phyloP scores from a whole-genome alignment of 108 stramenopile species.

The Cyclotella distinguenda region DNA sequence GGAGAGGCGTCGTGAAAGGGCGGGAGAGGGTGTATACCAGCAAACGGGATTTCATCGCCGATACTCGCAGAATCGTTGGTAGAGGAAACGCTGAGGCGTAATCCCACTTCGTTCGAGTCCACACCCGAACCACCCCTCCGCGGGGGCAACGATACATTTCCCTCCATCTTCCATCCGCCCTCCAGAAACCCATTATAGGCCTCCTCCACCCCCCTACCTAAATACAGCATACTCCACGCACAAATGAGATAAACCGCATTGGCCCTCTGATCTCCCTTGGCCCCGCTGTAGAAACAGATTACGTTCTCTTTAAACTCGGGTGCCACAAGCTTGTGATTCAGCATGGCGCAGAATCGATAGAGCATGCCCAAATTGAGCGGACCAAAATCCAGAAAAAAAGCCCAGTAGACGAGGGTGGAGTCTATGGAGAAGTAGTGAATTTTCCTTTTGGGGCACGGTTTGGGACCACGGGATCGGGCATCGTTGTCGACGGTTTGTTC shows the following conservation, averaged over 20 bases:
- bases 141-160: conserved; percentile 20
- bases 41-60: conserved; percentile 23
- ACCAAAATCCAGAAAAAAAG: conserved; percentile 99
- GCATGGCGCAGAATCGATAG: conserved; percentile 86
- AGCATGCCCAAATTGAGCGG: conserved; percentile 96
- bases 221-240: conserved; percentile 90
- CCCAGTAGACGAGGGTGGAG: conserved; percentile 95
- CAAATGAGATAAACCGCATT: conserved; percentile 91
- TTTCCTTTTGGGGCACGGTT: conserved; percentile 1
- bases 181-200: conserved; percentile 55
- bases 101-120: neutral
- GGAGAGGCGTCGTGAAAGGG: conserved; percentile 99
- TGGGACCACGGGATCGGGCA: neutral
- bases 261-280: conserved; percentile 77
- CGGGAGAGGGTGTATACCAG: conserved; percentile 67
- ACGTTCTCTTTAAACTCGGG: conserved; percentile 41
- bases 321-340: conserved; percentile 69
- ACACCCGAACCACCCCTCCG: neutral
- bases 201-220: conserved; percentile 77
- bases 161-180: neutral
- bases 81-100: neutral
- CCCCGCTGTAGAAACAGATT: conserved; percentile 83
- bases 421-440: conserved; percentile 90
- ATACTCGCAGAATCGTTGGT: conserved; percentile 17
- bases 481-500: conserved; percentile 11